Evolutionary conservation across 306 rosid species (phyloP), one percentile per base, ranked within the genome.

Genomic region (Astragalus glycyphyllos): DNA sequence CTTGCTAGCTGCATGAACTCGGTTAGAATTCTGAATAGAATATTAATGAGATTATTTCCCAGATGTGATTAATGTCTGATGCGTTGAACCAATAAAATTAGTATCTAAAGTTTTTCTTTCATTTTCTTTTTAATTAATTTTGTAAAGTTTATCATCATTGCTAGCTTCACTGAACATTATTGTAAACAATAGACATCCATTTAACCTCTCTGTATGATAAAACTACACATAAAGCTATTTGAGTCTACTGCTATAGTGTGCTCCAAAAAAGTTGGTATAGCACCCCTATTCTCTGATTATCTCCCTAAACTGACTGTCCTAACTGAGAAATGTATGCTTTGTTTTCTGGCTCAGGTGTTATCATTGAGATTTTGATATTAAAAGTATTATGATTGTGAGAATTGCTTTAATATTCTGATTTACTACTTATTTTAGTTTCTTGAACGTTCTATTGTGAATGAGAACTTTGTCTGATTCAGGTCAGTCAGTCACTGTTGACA

Each of bases 301-400:
- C 37, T 48, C 68, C 49, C 49, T 49, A 16, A 49, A 8, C 37
- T 40, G 62, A 67, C 35, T 61, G 51, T 69, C 38, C 45, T 49
- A 60, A 47, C 15, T 69, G 59, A 42, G 70, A 69, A 60, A 51
- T 58, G 26, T 5, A 5, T 53, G 57, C 60, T 12, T 37, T 49
- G 66, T 69, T 63, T 16, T 69, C 58, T 73, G 53, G 71, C 65
- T 69, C 58, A 67, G 53, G 71, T 71, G 41, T 71, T 40, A 58
- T 54, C 32, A 65, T 71, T 71, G 57, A 58, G 45, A 49, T 76
- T 41, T 58, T 65, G 23, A 62, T 56, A 37, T 7, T 59, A 11
- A 35, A 20, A 10, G 50, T 59, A n/a, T 51, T 34, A 20, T 10
- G 34, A 56, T 59, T 48, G 66, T 40, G 54, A 29, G 47, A 15